Evolutionary conservation across 345 rosid species (phyloP).

Genomic region (Zanthoxylum bungeanum): DNA sequence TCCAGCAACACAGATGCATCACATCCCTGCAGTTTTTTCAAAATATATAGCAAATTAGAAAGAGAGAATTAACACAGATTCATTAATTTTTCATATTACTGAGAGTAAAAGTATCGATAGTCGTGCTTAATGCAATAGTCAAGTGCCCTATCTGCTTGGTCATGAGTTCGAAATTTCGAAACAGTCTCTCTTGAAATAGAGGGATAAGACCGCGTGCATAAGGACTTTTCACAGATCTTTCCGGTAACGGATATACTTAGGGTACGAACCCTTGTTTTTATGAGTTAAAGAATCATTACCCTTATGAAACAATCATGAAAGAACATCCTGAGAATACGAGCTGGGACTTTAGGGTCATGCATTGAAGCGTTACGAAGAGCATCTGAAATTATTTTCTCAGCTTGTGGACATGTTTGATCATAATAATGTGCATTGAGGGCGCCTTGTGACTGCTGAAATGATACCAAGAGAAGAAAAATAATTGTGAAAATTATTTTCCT

Average conservation of each 20-base stretch:
- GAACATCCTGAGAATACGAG: conserved; percentile 83
- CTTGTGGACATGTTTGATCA: conserved; percentile 65
- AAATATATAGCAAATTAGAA: neutral
- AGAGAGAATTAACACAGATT: neutral
- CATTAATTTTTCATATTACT: neutral
- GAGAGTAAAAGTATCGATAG: neutral
- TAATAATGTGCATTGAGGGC: conserved; percentile 50
- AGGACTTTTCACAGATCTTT: no score
- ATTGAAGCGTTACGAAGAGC: conserved; percentile 53
- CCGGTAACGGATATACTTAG: no score
- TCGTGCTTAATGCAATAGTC: no score
- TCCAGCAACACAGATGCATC: conserved; percentile 76
- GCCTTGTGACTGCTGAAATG: conserved; percentile 31
- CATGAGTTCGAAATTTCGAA: no score
- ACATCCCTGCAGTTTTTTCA: conserved; percentile 56
- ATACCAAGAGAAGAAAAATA: conserved; percentile 20
- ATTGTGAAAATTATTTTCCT: conserved; percentile 11
- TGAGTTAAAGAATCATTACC: conserved; percentile 38
- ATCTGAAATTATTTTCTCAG: conserved; percentile 60
- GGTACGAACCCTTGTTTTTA: no score
- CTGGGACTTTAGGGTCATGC: conserved; percentile 75
- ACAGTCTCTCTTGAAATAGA: no score
- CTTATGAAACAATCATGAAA: conserved; percentile 89
- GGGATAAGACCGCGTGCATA: no score
- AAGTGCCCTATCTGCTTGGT: no score